A percentile compares a stretch with the other conserved stretches of the same genome.
Evolutionary conservation across 257 asterid genomes (phyloP).

Genomic region (Apocynum venetum): DNA sequence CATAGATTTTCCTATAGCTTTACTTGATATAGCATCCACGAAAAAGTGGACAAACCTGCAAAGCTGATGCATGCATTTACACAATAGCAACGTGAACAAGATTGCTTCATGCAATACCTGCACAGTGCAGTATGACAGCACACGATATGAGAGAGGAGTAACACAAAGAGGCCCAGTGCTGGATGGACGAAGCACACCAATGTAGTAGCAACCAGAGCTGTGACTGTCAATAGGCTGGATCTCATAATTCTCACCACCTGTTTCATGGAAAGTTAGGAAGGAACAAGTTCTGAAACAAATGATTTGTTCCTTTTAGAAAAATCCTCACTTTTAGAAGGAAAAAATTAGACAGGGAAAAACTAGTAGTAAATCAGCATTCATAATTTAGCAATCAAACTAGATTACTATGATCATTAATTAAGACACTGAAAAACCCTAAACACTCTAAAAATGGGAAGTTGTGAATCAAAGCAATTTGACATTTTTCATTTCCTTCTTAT

Average conservation of each 20-base stretch:
- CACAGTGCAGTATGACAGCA: slow-evolving; percentile 73
- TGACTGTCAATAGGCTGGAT: slow-evolving; percentile 52
- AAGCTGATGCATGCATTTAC: background rate
- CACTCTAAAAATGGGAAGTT: background rate
- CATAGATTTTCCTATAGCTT: background rate
- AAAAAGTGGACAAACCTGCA: background rate
- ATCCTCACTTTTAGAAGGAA: background rate
- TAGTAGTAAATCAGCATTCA: background rate
- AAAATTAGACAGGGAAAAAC: background rate
- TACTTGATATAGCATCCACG: background rate
- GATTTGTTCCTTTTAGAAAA: background rate
- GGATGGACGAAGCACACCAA: slow-evolving; percentile 84
- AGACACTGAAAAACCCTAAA: background rate
- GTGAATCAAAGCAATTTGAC: background rate
- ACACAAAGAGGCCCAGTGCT: slow-evolving; percentile 75
- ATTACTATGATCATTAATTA: background rate
- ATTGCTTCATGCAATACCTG: slow-evolving; percentile 44
- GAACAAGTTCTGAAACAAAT: background rate
- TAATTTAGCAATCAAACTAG: background rate
- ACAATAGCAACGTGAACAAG: background rate
- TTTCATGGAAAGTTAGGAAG: slow-evolving; percentile 18
- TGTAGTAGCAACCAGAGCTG: slow-evolving; percentile 54
- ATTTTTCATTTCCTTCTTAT: too few relatives aligned
- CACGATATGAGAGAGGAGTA: slow-evolving; percentile 65
- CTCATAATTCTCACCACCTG: slow-evolving; percentile 71